Percentiles rank a stretch among this genome's conserved stretches.
Conservation (phyloP, 1,139 yeast species). For the Geotrichum europaeum region DNA sequence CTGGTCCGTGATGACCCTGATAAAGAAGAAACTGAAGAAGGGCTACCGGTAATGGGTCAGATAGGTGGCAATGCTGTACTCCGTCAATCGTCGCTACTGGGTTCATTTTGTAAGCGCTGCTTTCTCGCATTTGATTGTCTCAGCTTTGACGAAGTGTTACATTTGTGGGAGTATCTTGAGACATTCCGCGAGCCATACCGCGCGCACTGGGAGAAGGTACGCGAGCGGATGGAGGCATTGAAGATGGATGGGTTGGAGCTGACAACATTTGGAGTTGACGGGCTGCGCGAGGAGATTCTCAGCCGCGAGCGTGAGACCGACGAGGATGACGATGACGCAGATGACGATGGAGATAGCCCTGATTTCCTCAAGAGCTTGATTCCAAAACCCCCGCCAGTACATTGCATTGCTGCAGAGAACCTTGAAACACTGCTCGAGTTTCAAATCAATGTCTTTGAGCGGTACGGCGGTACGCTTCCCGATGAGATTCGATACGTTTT, state of each 20-base stretch:
- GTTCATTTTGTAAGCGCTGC: conserved; percentile 40
- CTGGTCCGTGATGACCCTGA: conserved; percentile 10
- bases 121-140: conserved; percentile 47
- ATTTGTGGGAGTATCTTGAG: conserved; percentile 50
- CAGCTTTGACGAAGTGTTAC: conserved; percentile 52
- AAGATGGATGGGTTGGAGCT: neutral
- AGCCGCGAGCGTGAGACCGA: neutral
- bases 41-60: neutral
- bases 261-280: neutral
- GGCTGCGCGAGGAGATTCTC: neutral
- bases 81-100: conserved; percentile 32
- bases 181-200: conserved; percentile 41
- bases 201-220: conserved; percentile 1
- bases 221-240: neutral
- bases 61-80: neutral
- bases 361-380: conserved; percentile 6
- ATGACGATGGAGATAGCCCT: neutral
- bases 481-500: conserved; percentile 42
- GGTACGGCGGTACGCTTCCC: conserved; percentile 40
- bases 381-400: conserved; percentile 1
- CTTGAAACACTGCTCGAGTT: conserved; percentile 48
- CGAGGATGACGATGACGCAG: neutral
- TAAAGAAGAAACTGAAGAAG: conserved; percentile 2
- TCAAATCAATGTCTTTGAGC: conserved; percentile 53
- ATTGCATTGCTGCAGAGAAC: conserved; percentile 45